phyloP scores from a whole-genome alignment of 2,329 filamentous ascomycete species.

The Penicillium polonicum region DNA sequence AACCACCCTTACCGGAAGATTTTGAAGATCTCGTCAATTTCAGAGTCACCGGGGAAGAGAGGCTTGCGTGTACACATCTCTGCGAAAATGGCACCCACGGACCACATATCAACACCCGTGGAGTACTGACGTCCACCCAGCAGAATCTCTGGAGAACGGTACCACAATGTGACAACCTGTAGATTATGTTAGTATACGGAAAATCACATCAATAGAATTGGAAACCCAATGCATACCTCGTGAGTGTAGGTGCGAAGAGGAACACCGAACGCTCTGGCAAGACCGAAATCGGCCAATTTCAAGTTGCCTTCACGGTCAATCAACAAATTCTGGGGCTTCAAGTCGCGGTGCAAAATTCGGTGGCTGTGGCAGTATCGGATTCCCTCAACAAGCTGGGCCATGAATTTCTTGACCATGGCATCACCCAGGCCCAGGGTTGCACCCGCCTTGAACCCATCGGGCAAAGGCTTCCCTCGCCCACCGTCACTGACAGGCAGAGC shows the following conservation, averaged over 20 bases:
- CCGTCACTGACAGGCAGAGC: conserved; percentile 79
- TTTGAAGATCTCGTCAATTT: conserved; percentile 94
- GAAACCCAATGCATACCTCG: conserved; percentile 54
- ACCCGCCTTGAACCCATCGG: conserved; percentile 68
- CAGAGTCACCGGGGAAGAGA: conserved; percentile 86
- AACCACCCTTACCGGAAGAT: conserved; percentile 70
- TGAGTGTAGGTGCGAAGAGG: conserved; percentile 90
- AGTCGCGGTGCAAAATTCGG: conserved; percentile 79
- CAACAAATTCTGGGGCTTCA: conserved; percentile 88
- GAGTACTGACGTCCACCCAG: conserved; percentile 89
- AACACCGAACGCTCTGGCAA: conserved; percentile 87
- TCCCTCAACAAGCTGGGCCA: conserved; percentile 81
- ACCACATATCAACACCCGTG: conserved; percentile 96
- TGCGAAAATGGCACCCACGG: conserved; percentile 88
- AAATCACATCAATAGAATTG: background rate
- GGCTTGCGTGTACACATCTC: conserved; percentile 96
- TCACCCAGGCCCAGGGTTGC: conserved; percentile 71
- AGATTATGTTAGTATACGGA: conserved; percentile 9
- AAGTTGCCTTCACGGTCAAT: conserved; percentile 85
- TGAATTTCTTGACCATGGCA: conserved; percentile 87
- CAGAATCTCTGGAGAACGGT: conserved; percentile 85
- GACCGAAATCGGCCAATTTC: conserved; percentile 86
- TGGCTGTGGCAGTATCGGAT: conserved; percentile 87
- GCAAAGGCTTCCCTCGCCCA: conserved; percentile 79
- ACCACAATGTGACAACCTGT: conserved; percentile 87